Evolutionary conservation across 2,329 filamentous ascomycete genomes (phyloP), one percentile per base, ranked within the genome.

Genomic region (Nectriaceae sp.): DNA sequence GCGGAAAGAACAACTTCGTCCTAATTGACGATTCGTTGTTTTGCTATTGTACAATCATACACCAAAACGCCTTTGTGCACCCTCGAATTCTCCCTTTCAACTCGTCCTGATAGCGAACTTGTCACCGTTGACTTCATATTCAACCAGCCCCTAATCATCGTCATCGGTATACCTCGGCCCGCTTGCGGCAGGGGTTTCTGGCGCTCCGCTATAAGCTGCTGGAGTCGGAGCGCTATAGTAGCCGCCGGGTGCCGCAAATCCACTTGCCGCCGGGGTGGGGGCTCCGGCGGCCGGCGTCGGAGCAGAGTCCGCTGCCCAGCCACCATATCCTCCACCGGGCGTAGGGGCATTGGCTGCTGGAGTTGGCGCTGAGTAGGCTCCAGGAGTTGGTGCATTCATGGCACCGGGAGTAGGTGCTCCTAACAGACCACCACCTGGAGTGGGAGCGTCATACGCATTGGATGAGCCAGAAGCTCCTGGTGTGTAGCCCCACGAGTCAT

Each of bases 301-400:
- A 2, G 85, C 87, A 5, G 82, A 78, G 47, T 88, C 86, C 1
- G 73, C 73, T 31, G 77, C 78, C 79, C 80, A 83, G 20, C 79
- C 78, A 20, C 78, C 74, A 52, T 80, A 75, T 79, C 83, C 83
- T 4, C 77, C 83, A 5, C 84, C 86, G 2, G 86, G 88, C 0
- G 88, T 90, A 0, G 88, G 87, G 1, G 87, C 87, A 56, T 77
- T 81, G 11, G 77, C 78, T 15, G 76, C 82, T 0, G 84, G 83
- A 0, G 83, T 86, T 2, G 84, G 82, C 3, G 84, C 83, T n/a
- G 80, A 77, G 61, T 80, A 82, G 5, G 82, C 85, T 3, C 85
- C 87, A 0, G 87, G 88, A 0, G 88, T 91, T 0, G 88, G 88
- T 3, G 88, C 88, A 57, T 81, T 83, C 62, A 85, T 67, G 1